phyloP scores from a whole-genome alignment of 2,329 filamentous ascomycete genomes.

The Fusarium sp. region DNA sequence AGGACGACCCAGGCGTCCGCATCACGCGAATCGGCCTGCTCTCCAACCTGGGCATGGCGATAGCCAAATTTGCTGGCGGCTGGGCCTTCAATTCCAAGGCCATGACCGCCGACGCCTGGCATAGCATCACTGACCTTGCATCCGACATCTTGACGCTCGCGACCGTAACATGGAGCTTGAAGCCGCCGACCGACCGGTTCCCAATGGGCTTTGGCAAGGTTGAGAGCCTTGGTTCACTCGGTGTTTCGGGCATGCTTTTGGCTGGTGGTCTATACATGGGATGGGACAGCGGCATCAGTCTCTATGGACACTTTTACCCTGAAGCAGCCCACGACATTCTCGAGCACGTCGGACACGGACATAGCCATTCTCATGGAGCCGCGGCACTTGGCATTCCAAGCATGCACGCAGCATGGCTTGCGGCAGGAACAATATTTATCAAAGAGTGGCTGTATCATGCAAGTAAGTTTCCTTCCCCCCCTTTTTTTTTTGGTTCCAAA shows the following conservation, averaged over 20 bases:
- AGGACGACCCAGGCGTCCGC: constrained; percentile 78
- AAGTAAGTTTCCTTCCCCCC: constrained; percentile 75
- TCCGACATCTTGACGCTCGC: constrained; percentile 95
- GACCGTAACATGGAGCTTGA: constrained; percentile 94
- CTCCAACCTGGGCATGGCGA: constrained; percentile 93
- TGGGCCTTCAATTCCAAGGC: constrained; percentile 96
- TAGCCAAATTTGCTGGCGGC: constrained; percentile 92
- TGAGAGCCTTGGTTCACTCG: constrained; percentile 94
- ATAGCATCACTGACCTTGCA: constrained; percentile 94
- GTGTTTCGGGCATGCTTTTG: constrained; percentile 92
- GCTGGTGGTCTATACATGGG: constrained; percentile 95
- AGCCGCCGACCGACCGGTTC: constrained; percentile 86
- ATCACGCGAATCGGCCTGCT: constrained; percentile 74
- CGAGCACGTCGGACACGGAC: constrained; percentile 74
- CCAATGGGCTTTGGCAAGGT: constrained; percentile 96
- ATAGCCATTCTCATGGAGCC: constrained; percentile 73
- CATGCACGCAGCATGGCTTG: constrained; percentile 95
- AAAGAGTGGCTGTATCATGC: constrained; percentile 99
- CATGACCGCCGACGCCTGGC: constrained; percentile 93
- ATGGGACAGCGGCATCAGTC: constrained; percentile 76
- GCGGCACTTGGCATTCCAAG: constrained; percentile 74
- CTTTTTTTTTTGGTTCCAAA: background rate
- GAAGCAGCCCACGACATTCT: constrained; percentile 77
- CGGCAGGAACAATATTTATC: constrained; percentile 87
- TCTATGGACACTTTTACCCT: constrained; percentile 82